Conservation (phyloP, 2,329 filamentous ascomycete species). For the Celoporthe dispersa region DNA sequence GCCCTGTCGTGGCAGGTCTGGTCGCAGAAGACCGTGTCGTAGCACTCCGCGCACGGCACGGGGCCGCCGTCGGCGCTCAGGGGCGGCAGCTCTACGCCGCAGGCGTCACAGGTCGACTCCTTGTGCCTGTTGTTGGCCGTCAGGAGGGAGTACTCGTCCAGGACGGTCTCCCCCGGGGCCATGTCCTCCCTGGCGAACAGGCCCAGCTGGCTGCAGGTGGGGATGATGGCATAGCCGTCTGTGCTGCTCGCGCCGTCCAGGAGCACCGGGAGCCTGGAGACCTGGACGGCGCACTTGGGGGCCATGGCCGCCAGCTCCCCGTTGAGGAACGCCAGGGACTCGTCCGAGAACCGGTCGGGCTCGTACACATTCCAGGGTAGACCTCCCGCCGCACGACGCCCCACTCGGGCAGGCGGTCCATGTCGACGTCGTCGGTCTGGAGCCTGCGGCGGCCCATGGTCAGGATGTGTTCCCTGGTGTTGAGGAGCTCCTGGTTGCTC, state of each 20-base stretch:
- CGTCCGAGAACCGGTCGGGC: slow-evolving; percentile 71
- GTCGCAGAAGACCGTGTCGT: slow-evolving; percentile 70
- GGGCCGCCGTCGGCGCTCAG: slow-evolving; percentile 53
- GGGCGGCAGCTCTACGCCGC: slow-evolving; percentile 72
- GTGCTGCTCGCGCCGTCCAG: slow-evolving; percentile 58
- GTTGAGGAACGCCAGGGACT: slow-evolving; percentile 75
- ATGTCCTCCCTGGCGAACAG: slow-evolving; percentile 88
- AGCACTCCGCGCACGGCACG: slow-evolving; percentile 63
- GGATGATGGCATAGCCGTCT: slow-evolving; percentile 53
- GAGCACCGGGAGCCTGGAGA: slow-evolving; percentile 76
- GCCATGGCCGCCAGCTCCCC: slow-evolving; percentile 68
- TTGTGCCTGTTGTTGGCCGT: slow-evolving; percentile 89
- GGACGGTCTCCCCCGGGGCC: slow-evolving; percentile 72
- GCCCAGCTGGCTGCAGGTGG: slow-evolving; percentile 77
- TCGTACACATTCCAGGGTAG: slow-evolving; percentile 72
- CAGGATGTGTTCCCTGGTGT: slow-evolving; percentile 58
- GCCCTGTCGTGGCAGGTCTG: slow-evolving; percentile 62
- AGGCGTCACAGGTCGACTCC: slow-evolving; percentile 87
- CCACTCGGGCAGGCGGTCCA: slow-evolving; percentile 67
- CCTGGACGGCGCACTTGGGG: slow-evolving; percentile 79
- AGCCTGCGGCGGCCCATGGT: slow-evolving; percentile 55
- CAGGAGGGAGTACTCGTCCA: slow-evolving; percentile 82
- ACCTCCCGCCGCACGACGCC: slow-evolving; percentile 71
- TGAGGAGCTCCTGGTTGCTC: slow-evolving; percentile 58
- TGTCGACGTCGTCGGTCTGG: slow-evolving; percentile 50